Conservation (phyloP, 768 basidiomycete species). For the Dentipellis sp. region DNA sequence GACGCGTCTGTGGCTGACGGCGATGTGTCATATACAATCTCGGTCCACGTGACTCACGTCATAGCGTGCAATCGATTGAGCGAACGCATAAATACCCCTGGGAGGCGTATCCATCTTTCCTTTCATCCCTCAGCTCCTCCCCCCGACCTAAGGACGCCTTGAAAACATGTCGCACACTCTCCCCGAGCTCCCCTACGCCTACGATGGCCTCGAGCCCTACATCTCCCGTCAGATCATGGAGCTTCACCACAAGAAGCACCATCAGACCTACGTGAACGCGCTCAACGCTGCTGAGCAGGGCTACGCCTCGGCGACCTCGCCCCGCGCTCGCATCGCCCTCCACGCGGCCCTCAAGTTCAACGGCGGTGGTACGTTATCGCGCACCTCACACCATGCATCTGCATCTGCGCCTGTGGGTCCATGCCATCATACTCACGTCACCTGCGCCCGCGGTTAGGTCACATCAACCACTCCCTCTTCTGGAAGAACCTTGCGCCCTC, state of each 20-base stretch:
- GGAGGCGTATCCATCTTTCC: background rate
- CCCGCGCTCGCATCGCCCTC: slow-evolving; percentile 71
- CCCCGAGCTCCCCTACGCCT: slow-evolving; percentile 70
- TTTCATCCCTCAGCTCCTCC: background rate
- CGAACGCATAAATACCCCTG: background rate
- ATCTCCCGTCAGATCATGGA: slow-evolving; percentile 92
- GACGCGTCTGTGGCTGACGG: background rate
- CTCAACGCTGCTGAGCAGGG: slow-evolving; percentile 87
- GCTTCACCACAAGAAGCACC: slow-evolving; percentile 87
- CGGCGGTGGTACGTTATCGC: slow-evolving; percentile 61
- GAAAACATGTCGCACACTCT: slow-evolving; percentile 45
- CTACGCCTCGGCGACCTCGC: slow-evolving; percentile 56
- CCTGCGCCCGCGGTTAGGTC: slow-evolving; percentile 35
- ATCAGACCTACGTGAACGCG: slow-evolving; percentile 89
- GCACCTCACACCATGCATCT: background rate
- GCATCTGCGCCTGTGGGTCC: background rate
- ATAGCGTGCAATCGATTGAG: background rate
- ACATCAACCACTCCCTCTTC: slow-evolving; percentile 94
- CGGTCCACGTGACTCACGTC: background rate
- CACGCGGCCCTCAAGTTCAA: slow-evolving; percentile 96
- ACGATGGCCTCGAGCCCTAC: slow-evolving; percentile 87
- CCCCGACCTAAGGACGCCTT: background rate
- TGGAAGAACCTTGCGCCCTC: slow-evolving; percentile 94
- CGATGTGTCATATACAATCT: background rate
- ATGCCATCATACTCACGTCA: background rate